Base-by-base conservation (phyloP, 2,329 filamentous ascomycete species). In the Phaeosphaeria sp. region DNA sequence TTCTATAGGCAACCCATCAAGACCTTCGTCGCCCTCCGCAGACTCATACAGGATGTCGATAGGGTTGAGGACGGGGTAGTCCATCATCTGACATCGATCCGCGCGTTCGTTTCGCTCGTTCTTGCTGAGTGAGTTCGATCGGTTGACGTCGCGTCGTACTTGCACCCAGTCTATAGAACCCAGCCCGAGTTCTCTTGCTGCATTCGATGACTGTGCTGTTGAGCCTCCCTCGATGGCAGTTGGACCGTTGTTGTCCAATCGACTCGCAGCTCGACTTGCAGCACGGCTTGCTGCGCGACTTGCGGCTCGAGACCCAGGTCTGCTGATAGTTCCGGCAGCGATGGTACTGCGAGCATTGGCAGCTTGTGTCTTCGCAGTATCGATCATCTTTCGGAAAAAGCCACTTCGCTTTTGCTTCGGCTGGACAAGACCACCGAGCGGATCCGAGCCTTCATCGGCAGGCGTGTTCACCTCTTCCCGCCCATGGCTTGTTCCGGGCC, bases 331-430 rank as follows among this genome's bases (percentile, higher is more conserved):
- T 2, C 86, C 86, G 30, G 87, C 86, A 2, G 89, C 90, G 64
- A 97, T 92, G 63, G 90, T 96, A 64, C 90, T 95, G 61, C 94
- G 87, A 52, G 91, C 92, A 73, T 89, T 96, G 1, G 94, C 94
- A 33, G 96, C 93, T 30, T 93, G 92, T 0, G 94, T 97, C 80
- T 96, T 97, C 17, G 93, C 94, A 2, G 92, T 92, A 64, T 97
- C 93, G 27, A 97, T 87, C 67, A 98, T 94, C 73, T 96, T 96
- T 77, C 94, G 95, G 83, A 98, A 95, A 71, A 98, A 96, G 49
- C 92, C 94, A 60, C 89, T 89, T 76, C 92, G 95, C 65, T 78
- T 81, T 62, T 91, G 88, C 83, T 77, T 93, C 91, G 93, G 93
- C 9, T 85, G 83, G 13, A 81, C 82, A 8, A 98, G 84, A 0